Base-by-base conservation (phyloP, 2,329 filamentous ascomycete species). In the Clathrospora elynae region DNA sequence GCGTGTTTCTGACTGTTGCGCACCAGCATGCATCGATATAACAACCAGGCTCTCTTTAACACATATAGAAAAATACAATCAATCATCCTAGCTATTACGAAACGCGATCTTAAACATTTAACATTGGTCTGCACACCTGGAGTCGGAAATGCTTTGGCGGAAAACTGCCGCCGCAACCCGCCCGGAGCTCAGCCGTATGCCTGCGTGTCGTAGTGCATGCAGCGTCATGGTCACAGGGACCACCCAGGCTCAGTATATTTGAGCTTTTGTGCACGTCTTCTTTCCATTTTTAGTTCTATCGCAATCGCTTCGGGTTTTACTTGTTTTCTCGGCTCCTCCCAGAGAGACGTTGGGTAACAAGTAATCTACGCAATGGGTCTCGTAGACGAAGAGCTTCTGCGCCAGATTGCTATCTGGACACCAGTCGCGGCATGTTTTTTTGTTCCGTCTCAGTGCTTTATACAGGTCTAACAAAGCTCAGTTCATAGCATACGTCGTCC, bases 101-200 rank as follows among this genome's bases (percentile, higher is more conserved):
- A 20, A 24, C 26, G 26, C 17, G 35, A 23, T 32, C 33, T 51
- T 46, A 46, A 6, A 12, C 20, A n/a, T n/a, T n/a, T n/a, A n/a
- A n/a, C 17, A 42, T 31, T 49, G 49, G 48, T 57, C 53, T 55
- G 57, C 61, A 64, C 54, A 63, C 42, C 49, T 46, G 36, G 44
- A 47, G 20, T 49, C 59, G 58, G 61, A 51, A 51, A 59, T 54
- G 42, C 35, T 61, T 60, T 62, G 50, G 59, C 61, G 51, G 57
- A 45, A 42, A 19, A 22, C 31, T 51, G 43, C 57, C 58, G 55
- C 50, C n/a, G 33, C 20, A n/a, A 20, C 7, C 11, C 16, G 5
- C 18, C 43, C 38, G 37, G 30, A 32, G 24, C 37, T 37, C 26
- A 29, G 35, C 36, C 26, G 39, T 31, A 11, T 23, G 30, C 13